Evolutionary conservation across 495 filamentous ascomycete species (phyloP), one percentile per base, ranked within the genome.

Genomic region (Chaetomidium leptoderma): DNA sequence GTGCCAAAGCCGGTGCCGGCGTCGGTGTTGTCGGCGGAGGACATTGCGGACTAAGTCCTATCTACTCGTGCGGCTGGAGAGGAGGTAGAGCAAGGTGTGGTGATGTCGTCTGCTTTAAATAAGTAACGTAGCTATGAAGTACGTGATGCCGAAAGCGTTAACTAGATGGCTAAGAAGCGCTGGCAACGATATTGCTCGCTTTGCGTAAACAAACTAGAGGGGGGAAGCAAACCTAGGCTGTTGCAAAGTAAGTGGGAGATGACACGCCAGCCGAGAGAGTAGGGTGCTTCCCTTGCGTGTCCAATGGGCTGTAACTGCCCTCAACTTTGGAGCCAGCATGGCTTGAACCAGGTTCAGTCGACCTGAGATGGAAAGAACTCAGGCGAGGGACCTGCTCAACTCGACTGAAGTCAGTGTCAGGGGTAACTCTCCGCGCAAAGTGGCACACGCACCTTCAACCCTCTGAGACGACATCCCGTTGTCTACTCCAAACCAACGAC

Each of bases 71-170:
- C n/a, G 30, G 11, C 0, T 32, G 26, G 2, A 27, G 2, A 46
- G 10, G 40, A 46, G 11, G 11, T 19, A 46, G n/a, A 27, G 43
- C 23, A 46, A 17, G 24, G 24, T 10, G 26, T n/a, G 4, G 13
- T 19, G 17, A 14, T 23, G 16, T 17, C 24, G 43, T 33, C 16
- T 48, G 45, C 27, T 17, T 4, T 21, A 33, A 8, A 29, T 6
- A 33, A 13, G 29, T 33, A 14, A 32, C 16, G 45, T 48, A 48
- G 27, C n/a, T 0, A 48, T 32, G 45, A n/a, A 48, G 27, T 32
- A 21, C 27, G 45, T 33, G 45, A 48, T 48, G 14, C 13, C 45
- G 45, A 33, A 48, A 48, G 16, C 45, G 45, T 48, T 30, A 48
- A 29, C 13, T 48, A 29, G n/a, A 48, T 48, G 17, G 29, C 33